Conservation (phyloP, 257 asterid genomes). For the Thymus quinquecostatus region DNA sequence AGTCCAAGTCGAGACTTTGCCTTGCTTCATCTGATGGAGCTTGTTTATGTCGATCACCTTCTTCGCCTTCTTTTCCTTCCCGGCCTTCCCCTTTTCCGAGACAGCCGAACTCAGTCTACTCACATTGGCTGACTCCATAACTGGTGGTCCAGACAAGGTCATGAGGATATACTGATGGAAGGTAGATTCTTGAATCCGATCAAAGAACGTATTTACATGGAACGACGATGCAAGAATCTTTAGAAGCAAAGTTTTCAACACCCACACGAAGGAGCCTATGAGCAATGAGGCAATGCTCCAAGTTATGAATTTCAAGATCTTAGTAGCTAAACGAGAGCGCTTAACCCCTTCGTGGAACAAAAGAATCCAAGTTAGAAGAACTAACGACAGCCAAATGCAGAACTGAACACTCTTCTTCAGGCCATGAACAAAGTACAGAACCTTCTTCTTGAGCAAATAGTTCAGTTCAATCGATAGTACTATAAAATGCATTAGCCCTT, state of each 20-base stretch:
- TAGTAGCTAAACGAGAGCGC: constrained; percentile 37
- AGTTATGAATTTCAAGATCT: constrained; percentile 57
- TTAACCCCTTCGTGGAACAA: constrained; percentile 51
- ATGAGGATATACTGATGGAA: constrained; percentile 72
- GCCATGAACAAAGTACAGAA: constrained; percentile 75
- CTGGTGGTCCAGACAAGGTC: constrained; percentile 71
- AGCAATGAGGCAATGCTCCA: constrained; percentile 67
- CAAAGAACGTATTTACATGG: constrained; percentile 80
- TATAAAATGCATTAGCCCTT: constrained; percentile 62
- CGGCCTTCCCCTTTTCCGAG: constrained; percentile 55
- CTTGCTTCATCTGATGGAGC: constrained; percentile 78
- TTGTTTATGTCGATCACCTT: constrained; percentile 60
- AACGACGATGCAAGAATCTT: constrained; percentile 82
- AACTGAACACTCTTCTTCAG: constrained; percentile 74
- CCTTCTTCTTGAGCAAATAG: constrained; percentile 71
- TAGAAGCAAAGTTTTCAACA: constrained; percentile 67
- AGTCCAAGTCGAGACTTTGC: constrained; percentile 92
- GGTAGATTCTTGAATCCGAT: constrained; percentile 75
- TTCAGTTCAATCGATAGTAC: constrained; percentile 79
- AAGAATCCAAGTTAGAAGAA: constrained; percentile 71
- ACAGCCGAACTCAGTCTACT: constrained; percentile 55
- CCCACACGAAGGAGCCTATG: constrained; percentile 77
- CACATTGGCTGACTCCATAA: constrained; percentile 59
- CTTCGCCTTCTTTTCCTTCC: constrained; percentile 54
- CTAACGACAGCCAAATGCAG: constrained; percentile 64